Conservation (phyloP, 495 filamentous ascomycete species). For the Cercophora sp. region DNA sequence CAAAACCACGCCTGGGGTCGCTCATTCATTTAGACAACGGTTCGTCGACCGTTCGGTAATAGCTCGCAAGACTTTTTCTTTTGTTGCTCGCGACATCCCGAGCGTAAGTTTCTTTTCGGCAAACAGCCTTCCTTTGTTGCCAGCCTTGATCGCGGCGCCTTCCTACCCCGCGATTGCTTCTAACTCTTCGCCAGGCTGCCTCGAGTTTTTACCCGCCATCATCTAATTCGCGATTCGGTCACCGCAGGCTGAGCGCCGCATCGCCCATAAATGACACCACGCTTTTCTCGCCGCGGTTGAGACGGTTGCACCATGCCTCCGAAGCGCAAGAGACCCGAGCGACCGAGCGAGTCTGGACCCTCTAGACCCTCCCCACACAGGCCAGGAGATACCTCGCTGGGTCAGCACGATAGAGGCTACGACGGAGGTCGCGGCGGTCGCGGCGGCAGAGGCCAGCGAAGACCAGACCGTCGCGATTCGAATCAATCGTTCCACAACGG, state of each 20-base stretch:
- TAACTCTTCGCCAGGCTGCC: background rate
- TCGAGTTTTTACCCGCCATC: background rate
- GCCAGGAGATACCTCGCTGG: conserved; percentile 44
- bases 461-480: conserved; percentile 45
- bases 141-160: too few species aligned
- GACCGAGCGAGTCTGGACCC: conserved; percentile 38
- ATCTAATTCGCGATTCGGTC: background rate
- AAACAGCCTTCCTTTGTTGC: background rate
- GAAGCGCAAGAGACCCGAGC: conserved; percentile 53
- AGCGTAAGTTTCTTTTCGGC: conserved; percentile 12
- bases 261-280: conserved; percentile 24
- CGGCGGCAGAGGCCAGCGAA: conserved; percentile 28
- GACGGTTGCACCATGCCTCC: conserved; percentile 40
- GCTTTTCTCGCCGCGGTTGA: conserved; percentile 9
- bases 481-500: conserved; percentile 25
- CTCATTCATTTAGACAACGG: conserved; percentile 21
- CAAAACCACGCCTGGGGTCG: background rate
- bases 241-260: conserved; percentile 18
- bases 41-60: background rate
- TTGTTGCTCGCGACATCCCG: conserved; percentile 1
- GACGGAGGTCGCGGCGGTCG: conserved; percentile 20
- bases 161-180: background rate
- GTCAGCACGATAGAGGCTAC: conserved; percentile 48
- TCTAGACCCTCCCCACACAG: conserved; percentile 51
- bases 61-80: conserved; percentile 1